phyloP scores from a whole-genome alignment of 73 alveolate species.

The Durusdinium trenchii region DNA sequence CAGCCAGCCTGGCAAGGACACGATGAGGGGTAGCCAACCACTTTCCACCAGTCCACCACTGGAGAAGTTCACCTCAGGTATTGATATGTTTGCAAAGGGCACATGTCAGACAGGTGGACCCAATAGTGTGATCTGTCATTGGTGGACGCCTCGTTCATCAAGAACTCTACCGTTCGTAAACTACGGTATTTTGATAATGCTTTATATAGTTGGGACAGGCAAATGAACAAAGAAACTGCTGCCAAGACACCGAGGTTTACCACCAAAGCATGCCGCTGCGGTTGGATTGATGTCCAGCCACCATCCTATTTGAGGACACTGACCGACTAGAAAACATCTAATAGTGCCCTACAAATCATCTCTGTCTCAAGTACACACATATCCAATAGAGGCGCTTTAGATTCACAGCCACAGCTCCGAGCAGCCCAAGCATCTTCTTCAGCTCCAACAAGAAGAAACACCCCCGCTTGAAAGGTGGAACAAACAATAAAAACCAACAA shows the following conservation, averaged over 20 bases:
- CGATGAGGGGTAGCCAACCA: conserved; percentile 92
- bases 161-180: too few species aligned
- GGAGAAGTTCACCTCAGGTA: conserved; percentile 47
- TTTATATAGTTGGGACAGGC: too few species aligned
- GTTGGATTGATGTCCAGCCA: conserved; percentile 24
- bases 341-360: neutral
- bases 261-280: conserved; percentile 12
- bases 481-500: too few species aligned
- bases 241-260: conserved; percentile 64
- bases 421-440: neutral
- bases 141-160: too few species aligned
- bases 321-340: neutral
- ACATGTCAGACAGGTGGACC: too few species aligned
- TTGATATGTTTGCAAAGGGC: neutral
- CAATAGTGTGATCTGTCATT: too few species aligned
- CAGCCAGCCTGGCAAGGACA: conserved; percentile 60
- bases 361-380: neutral
- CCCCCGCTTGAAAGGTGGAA: neutral
- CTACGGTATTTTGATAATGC: too few species aligned
- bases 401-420: neutral
- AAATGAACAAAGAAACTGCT: too few species aligned
- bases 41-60: conserved; percentile 92
- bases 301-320: conserved; percentile 27
- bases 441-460: neutral
- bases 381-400: neutral